A percentile compares a stretch with the other conserved stretches of the same genome.
Conservation (phyloP, 805 yeast species). For the Maudiozyma bulderi region DNA sequence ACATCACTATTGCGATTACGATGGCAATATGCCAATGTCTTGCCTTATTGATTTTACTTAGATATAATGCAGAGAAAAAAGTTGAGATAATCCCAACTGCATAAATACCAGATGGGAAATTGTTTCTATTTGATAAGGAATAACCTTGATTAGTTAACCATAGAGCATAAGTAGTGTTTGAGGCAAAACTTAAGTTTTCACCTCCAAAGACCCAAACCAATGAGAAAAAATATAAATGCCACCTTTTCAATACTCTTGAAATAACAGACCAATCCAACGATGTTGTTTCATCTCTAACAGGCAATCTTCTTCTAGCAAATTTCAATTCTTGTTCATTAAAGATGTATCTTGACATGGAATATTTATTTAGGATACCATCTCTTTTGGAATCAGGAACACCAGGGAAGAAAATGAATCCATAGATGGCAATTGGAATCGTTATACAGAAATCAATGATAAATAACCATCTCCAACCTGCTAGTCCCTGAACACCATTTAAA, state of each 20-base stretch:
- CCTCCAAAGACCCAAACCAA: conserved; percentile 45
- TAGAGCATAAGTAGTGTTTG: conserved; percentile 39
- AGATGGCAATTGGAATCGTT: conserved; percentile 47
- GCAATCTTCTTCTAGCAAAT: conserved; percentile 36
- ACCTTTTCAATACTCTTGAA: conserved; percentile 38
- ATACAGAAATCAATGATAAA: conserved; percentile 52
- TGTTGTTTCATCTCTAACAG: conserved; percentile 31
- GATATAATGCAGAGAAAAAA: conserved; percentile 34
- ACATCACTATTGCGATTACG: conserved; percentile 34
- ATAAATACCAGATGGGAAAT: conserved; percentile 46
- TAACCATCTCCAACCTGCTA: conserved; percentile 62
- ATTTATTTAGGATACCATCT: conserved; percentile 10
- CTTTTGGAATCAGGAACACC: conserved; percentile 34
- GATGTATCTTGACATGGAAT: conserved; percentile 26
- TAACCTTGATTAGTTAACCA: conserved; percentile 37
- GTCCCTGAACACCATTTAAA: conserved; percentile 38
- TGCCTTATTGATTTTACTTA: conserved; percentile 34
- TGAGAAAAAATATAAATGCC: conserved; percentile 51
- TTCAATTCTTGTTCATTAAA: conserved; percentile 34
- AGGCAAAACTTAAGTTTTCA: conserved; percentile 37
- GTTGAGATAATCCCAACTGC: conserved; percentile 44
- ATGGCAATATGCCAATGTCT: conserved; percentile 45
- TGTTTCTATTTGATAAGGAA: conserved; percentile 38
- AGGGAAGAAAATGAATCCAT: conserved; percentile 51
- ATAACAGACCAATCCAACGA: conserved; percentile 32